These are phyloP conservation scores for Fusarium sororula DNA, from an alignment of 2,329 filamentous ascomycete genomes.

Conservation along the genomic window DNA sequence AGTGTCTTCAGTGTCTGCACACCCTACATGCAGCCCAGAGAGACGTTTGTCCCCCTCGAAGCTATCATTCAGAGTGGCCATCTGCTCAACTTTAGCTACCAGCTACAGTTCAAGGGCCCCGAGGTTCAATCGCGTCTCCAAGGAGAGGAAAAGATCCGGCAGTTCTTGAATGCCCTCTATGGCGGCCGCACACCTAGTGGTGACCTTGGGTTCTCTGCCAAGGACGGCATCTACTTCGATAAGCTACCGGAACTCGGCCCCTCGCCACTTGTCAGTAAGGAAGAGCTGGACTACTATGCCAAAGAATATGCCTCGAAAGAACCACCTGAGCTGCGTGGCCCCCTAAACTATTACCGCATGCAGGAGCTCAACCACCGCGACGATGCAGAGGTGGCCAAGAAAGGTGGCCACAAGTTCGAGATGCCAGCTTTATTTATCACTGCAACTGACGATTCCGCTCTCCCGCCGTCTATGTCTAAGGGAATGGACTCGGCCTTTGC, in stretches of 20 bases:
- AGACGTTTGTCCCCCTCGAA: conserved; percentile 65
- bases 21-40: conserved; percentile 69
- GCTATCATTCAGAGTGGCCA: conserved; percentile 62
- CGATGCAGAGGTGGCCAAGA: conserved; percentile 69
- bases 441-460: conserved; percentile 74
- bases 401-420: conserved; percentile 61
- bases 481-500: conserved; percentile 76
- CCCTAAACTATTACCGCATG: conserved; percentile 89
- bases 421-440: conserved; percentile 79
- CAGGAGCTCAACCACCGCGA: conserved; percentile 78
- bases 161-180: conserved; percentile 77
- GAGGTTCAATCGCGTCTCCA: conserved; percentile 69
- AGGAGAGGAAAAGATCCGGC: conserved; percentile 69
- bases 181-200: conserved; percentile 69
- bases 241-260: conserved; percentile 65
- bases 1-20: conserved; percentile 85
- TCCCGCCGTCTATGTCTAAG: conserved; percentile 75
- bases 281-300: conserved; percentile 82
- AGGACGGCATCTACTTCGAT: conserved; percentile 71
- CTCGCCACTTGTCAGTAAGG: conserved; percentile 68
- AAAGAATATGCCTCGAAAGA: conserved; percentile 71
- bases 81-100: conserved; percentile 81
- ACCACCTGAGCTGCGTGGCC: conserved; percentile 73
- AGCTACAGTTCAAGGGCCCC: conserved; percentile 78
- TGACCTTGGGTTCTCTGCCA: conserved; percentile 65